phyloP scores from a whole-genome alignment of 2,329 filamentous ascomycete species.

The Colletotrichum musicola region DNA sequence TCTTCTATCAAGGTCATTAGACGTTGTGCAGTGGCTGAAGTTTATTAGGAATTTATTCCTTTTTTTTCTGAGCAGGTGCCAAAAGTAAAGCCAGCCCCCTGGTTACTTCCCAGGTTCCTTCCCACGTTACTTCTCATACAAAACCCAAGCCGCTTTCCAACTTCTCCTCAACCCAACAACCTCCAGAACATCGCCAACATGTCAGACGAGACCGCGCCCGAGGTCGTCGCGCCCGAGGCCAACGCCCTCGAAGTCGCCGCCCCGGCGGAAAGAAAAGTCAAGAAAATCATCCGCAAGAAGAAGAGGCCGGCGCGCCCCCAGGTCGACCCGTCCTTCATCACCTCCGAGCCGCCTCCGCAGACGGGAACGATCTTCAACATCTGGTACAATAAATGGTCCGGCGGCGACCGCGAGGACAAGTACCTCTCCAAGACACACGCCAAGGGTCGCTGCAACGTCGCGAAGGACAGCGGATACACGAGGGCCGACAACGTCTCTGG shows the following conservation, averaged over 20 bases:
- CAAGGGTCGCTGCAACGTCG: conserved; percentile 86
- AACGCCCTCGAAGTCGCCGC: conserved; percentile 60
- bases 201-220: conserved; percentile 30
- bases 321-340: conserved; percentile 86
- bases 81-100: too few species aligned
- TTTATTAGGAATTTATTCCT: too few species aligned
- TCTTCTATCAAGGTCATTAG: too few species aligned
- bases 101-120: too few species aligned
- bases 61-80: too few species aligned
- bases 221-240: conserved; percentile 46
- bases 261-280: conserved; percentile 74
- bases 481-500: conserved; percentile 82
- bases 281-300: conserved; percentile 94
- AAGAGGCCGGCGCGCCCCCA: conserved; percentile 90
- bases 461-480: conserved; percentile 83
- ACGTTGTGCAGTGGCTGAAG: too few species aligned
- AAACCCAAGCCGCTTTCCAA: not conserved
- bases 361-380: conserved; percentile 98
- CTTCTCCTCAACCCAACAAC: not conserved
- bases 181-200: conserved; percentile 8
- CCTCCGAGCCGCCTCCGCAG: conserved; percentile 87
- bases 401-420: conserved; percentile 93
- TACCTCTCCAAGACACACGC: conserved; percentile 87
- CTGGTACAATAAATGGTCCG: conserved; percentile 99
- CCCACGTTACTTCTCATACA: too few species aligned